phyloP scores from a whole-genome alignment of 345 rosid genomes.

The Aurinia saxatilis region DNA sequence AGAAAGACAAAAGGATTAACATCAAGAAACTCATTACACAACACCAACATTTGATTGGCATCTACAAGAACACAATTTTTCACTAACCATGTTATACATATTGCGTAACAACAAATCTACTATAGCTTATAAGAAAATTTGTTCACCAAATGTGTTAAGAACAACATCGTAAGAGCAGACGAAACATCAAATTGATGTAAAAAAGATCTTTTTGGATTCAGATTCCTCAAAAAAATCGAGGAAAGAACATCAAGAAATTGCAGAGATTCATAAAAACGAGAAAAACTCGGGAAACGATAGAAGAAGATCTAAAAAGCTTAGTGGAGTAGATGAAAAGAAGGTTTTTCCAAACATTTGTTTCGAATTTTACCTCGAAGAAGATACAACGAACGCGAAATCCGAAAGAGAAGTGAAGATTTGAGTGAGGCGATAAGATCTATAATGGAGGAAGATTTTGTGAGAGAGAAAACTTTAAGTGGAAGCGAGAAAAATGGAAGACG shows the following conservation, averaged over 20 bases:
- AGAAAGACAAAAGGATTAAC: no score
- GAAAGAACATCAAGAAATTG: no score
- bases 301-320: background rate
- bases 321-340: no score
- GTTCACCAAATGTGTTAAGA: background rate
- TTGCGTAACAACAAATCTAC: background rate
- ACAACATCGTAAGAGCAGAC: background rate
- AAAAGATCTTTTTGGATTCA: background rate
- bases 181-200: background rate
- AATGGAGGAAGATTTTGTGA: conserved; percentile 14
- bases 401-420: no score
- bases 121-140: no score
- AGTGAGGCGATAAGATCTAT: conserved; percentile 29
- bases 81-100: no score
- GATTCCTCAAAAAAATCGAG: background rate
- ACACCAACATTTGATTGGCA: background rate
- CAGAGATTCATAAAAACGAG: no score
- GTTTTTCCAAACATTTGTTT: background rate
- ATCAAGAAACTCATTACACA: background rate
- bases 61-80: no score
- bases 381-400: no score
- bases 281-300: background rate
- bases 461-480: background rate
- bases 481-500: background rate
- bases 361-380: background rate